Evolutionary conservation across 306 rosid genomes (phyloP).

Genomic region (Prunus armeniaca): DNA sequence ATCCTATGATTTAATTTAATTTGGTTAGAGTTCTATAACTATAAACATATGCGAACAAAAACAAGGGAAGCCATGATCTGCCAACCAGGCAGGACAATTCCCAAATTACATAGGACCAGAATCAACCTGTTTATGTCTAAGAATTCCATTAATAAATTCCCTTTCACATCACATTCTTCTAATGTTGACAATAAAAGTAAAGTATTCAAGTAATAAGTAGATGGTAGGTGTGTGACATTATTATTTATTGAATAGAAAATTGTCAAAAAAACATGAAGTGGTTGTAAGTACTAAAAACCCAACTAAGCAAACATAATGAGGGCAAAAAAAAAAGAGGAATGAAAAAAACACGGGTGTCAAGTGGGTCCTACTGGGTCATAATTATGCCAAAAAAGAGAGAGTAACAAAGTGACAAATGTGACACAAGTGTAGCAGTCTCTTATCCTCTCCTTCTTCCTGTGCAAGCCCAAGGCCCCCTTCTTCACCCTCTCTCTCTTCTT

Average conservation of each 20-base stretch:
- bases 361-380: conserved; percentile 26
- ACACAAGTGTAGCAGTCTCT: neutral
- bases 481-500: neutral
- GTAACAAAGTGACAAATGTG: conserved; percentile 12
- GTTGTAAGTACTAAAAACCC: neutral
- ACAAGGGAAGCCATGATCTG: neutral
- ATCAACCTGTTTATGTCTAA: neutral
- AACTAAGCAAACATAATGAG: neutral
- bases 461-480: neutral
- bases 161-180: neutral
- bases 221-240: neutral
- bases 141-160: neutral
- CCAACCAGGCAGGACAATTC: neutral
- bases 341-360: neutral
- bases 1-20: too few species aligned
- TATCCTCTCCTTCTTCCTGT: neutral
- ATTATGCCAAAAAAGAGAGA: conserved; percentile 27
- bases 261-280: neutral
- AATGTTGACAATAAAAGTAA: neutral
- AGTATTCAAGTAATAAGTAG: neutral
- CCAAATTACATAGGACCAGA: neutral
- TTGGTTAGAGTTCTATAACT: too few species aligned
- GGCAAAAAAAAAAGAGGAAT: neutral
- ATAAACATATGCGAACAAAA: too few species aligned
- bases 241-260: neutral